A percentile compares a stretch with the other conserved stretches of the same genome.
These are phyloP conservation scores for Asterophora lycoperdoides DNA, from an alignment of 768 basidiomycete genomes.

Conservation along the genomic window DNA sequence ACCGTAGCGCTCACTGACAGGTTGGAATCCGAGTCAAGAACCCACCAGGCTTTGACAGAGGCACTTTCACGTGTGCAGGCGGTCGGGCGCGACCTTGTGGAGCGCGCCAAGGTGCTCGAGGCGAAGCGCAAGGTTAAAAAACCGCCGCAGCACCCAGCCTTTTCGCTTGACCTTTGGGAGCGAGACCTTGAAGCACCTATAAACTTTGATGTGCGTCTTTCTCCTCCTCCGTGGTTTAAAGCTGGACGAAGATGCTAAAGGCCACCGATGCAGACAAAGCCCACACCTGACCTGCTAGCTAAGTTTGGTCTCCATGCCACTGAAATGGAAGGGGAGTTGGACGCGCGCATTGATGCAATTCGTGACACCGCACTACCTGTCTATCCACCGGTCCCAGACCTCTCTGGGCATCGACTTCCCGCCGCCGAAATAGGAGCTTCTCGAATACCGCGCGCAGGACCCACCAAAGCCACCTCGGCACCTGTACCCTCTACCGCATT, in stretches of 20 bases:
- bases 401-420: conserved; percentile 5
- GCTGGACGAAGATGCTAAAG: background rate
- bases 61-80: conserved; percentile 18
- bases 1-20: conserved; percentile 18
- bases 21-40: conserved; percentile 22
- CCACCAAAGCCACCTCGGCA: too few species aligned
- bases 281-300: conserved; percentile 18
- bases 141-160: background rate
- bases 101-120: conserved; percentile 1
- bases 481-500: background rate
- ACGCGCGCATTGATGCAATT: conserved; percentile 26
- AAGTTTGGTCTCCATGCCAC: conserved; percentile 16
- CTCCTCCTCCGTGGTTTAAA: background rate
- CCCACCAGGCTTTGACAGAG: conserved; percentile 20
- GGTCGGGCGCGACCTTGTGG: conserved; percentile 7
- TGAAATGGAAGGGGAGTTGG: conserved; percentile 8
- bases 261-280: conserved; percentile 13
- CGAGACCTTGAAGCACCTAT: conserved; percentile 5
- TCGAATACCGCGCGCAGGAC: conserved; percentile 4
- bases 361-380: conserved; percentile 22
- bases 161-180: conserved; percentile 17
- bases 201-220: conserved; percentile 18
- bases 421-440: conserved; percentile 2
- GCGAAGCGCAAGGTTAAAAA: background rate
- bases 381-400: conserved; percentile 25